Evolutionary conservation across 192 early-diverging fungal genomes (phyloP).

Genomic region (Phycomyces nitens): DNA sequence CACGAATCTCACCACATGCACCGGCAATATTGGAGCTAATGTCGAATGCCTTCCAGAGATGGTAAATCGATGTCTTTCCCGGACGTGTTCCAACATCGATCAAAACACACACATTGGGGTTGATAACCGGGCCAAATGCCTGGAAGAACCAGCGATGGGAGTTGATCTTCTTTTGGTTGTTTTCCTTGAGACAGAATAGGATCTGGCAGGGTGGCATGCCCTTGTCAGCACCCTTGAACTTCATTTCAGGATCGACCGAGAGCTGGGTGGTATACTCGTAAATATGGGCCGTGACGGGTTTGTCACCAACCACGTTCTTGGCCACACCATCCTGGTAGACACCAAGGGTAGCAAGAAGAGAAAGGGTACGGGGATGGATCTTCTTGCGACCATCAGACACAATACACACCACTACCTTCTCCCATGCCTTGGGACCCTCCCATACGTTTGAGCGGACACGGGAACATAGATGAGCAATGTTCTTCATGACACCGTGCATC

Average conservation of each 20-base stretch:
- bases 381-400: slow-evolving; percentile 78
- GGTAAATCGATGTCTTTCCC: slow-evolving; percentile 63
- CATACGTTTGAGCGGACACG: slow-evolving; percentile 49
- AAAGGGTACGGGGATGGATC: slow-evolving; percentile 57
- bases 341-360: slow-evolving; percentile 70
- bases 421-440: slow-evolving; percentile 54
- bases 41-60: slow-evolving; percentile 82
- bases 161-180: slow-evolving; percentile 91
- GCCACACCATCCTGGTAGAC: slow-evolving; percentile 74
- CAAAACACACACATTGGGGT: slow-evolving; percentile 59
- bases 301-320: slow-evolving; percentile 62
- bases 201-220: slow-evolving; percentile 72
- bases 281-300: slow-evolving; percentile 65
- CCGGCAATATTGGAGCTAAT: slow-evolving; percentile 68
- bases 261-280: slow-evolving; percentile 78
- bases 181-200: slow-evolving; percentile 88
- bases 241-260: slow-evolving; percentile 69
- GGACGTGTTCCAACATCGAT: slow-evolving; percentile 82
- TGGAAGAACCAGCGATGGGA: slow-evolving; percentile 74
- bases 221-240: slow-evolving; percentile 60
- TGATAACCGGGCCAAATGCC: slow-evolving; percentile 55
- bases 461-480: slow-evolving; percentile 71
- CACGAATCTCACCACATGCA: slow-evolving; percentile 82
- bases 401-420: slow-evolving; percentile 75
- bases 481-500: slow-evolving; percentile 73